A percentile compares a stretch with the other conserved stretches of the same genome.
phyloP scores from a whole-genome alignment of 2,329 filamentous ascomycete genomes.

The Pseudogymnoascus sp. region DNA sequence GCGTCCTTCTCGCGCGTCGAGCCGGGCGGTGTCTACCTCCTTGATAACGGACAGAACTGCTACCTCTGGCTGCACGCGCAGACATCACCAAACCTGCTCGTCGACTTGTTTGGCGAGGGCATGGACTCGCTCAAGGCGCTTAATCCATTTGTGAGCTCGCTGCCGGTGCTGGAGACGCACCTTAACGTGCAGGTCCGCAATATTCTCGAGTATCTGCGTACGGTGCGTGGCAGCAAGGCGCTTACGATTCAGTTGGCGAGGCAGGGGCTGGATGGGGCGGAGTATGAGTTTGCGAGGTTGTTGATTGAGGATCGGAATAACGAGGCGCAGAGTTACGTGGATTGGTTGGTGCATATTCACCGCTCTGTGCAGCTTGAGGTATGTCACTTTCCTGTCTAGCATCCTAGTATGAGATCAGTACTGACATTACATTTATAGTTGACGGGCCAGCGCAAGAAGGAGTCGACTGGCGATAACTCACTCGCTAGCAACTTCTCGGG shows the following conservation, averaged over 20 bases:
- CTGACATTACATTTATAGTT: slow-evolving; percentile 37
- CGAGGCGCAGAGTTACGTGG: slow-evolving; percentile 95
- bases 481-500: slow-evolving; percentile 50
- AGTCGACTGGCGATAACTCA: slow-evolving; percentile 46
- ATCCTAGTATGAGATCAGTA: neutral
- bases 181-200: slow-evolving; percentile 94
- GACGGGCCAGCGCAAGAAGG: slow-evolving; percentile 64
- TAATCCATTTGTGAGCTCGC: slow-evolving; percentile 69
- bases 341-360: slow-evolving; percentile 95
- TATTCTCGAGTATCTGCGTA: slow-evolving; percentile 77
- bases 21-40: slow-evolving; percentile 84
- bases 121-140: slow-evolving; percentile 64
- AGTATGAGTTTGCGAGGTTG: slow-evolving; percentile 90
- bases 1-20: slow-evolving; percentile 84
- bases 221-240: slow-evolving; percentile 75
- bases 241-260: slow-evolving; percentile 83
- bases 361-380: slow-evolving; percentile 87
- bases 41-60: slow-evolving; percentile 90
- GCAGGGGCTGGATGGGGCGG: slow-evolving; percentile 87
- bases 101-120: slow-evolving; percentile 80
- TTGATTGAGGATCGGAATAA: slow-evolving; percentile 94
- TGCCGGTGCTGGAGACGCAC: slow-evolving; percentile 84
- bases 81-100: slow-evolving; percentile 83
- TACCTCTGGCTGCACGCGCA: slow-evolving; percentile 88
- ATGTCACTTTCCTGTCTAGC: slow-evolving; percentile 26